These are phyloP conservation scores for Forsythia suspensa DNA, from an alignment of 257 asterid species.

Conservation along the genomic window DNA sequence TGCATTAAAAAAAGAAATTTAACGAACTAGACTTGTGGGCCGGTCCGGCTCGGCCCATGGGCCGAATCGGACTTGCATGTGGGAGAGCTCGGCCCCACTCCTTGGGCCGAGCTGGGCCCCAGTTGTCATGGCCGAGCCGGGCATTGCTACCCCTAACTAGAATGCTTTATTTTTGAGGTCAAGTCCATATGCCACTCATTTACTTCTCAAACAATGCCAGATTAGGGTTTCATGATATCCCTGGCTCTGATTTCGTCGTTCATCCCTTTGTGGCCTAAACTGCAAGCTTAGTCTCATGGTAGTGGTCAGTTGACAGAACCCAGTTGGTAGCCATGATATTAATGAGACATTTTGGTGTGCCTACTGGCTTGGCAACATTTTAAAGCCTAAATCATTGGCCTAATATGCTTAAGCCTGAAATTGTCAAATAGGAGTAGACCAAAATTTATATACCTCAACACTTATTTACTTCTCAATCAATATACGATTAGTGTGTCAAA, in stretches of 20 bases:
- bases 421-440: not conserved
- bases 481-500: not conserved
- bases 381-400: not conserved
- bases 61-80: too few relatives aligned
- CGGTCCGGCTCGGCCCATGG: too few relatives aligned
- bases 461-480: not conserved
- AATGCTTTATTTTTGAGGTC: not conserved
- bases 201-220: not conserved
- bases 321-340: not conserved
- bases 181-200: not conserved
- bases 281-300: too few relatives aligned
- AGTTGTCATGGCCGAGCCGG: too few relatives aligned
- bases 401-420: not conserved
- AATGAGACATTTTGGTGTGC: not conserved
- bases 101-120: too few relatives aligned
- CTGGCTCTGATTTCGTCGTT: not conserved
- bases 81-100: too few relatives aligned
- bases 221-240: not conserved
- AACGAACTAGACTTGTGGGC: too few relatives aligned
- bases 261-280: not conserved
- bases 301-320: not conserved
- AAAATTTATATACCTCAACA: not conserved
- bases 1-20: too few relatives aligned
- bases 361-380: not conserved
- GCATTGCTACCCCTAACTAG: too few relatives aligned